phyloP scores from a whole-genome alignment of 1,139 yeast genomes.

The Suhomyces bribrorum region DNA sequence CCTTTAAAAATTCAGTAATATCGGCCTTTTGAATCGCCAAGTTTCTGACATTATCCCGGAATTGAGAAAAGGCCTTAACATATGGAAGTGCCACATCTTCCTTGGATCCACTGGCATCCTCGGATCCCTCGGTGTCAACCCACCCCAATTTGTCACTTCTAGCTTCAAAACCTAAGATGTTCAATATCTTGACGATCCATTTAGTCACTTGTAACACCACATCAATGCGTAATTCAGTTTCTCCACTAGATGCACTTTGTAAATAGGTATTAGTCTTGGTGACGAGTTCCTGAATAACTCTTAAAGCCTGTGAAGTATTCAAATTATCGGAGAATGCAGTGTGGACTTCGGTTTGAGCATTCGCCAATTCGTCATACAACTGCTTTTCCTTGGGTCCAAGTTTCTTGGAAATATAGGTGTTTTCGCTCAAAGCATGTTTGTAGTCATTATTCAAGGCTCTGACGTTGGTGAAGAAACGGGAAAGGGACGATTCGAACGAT shows the following conservation, averaged over 20 bases:
- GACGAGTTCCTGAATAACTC: constrained; percentile 65
- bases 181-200: constrained; percentile 71
- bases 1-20: constrained; percentile 53
- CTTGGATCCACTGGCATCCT: constrained; percentile 28
- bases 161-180: constrained; percentile 72
- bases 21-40: constrained; percentile 70
- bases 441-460: constrained; percentile 73
- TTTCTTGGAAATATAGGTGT: constrained; percentile 57
- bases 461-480: constrained; percentile 80
- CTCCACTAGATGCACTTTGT: constrained; percentile 47
- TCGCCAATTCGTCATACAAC: constrained; percentile 51
- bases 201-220: constrained; percentile 61
- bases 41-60: constrained; percentile 78
- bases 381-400: constrained; percentile 53
- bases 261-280: constrained; percentile 74
- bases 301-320: constrained; percentile 73
- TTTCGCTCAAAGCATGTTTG: constrained; percentile 49
- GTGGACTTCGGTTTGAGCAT: constrained; percentile 65
- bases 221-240: constrained; percentile 57
- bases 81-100: constrained; percentile 81
- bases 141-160: constrained; percentile 79
- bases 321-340: constrained; percentile 85
- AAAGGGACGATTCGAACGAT: constrained; percentile 69
- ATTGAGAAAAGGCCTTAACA: constrained; percentile 71
- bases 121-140: constrained; percentile 43